Conservation (phyloP, 129 eudicot genomes). For the Artemisia tridentata region DNA sequence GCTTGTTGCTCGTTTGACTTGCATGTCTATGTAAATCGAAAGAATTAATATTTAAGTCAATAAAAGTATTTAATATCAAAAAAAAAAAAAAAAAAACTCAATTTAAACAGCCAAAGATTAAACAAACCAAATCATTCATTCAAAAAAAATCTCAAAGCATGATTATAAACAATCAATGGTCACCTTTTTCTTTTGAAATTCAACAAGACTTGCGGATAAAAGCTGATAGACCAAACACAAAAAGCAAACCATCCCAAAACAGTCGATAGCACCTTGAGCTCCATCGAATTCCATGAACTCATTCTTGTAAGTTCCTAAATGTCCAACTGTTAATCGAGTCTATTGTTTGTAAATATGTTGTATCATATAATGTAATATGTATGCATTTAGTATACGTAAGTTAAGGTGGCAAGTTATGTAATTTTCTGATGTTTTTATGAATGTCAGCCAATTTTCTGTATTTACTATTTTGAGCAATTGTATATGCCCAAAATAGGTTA, state of each 20-base stretch:
- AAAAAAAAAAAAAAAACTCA: too few species aligned
- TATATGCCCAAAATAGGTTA: too few species aligned
- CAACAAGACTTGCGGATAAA: conserved; percentile 69
- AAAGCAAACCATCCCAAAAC: conserved; percentile 69
- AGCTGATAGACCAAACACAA: conserved; percentile 55
- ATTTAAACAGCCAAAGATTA: background rate
- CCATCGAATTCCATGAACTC: background rate
- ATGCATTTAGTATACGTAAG: background rate
- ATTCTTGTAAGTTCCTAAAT: background rate
- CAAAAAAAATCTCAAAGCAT: background rate
- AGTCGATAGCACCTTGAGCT: conserved; percentile 29
- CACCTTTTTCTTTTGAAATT: conserved; percentile 75
- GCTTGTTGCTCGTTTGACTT: too few species aligned
- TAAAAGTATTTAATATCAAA: too few species aligned
- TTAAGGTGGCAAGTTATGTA: background rate
- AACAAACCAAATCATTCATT: background rate
- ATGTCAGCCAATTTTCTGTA: background rate
- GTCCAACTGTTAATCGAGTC: background rate
- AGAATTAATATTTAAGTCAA: too few species aligned
- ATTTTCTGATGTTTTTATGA: background rate
- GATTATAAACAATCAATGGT: background rate
- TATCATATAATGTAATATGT: background rate
- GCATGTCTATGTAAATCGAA: too few species aligned
- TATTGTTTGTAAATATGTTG: too few species aligned
- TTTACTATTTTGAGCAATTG: too few species aligned